Base-by-base conservation (phyloP, 768 basidiomycete species). In the Leccinum subtestaceum region DNA sequence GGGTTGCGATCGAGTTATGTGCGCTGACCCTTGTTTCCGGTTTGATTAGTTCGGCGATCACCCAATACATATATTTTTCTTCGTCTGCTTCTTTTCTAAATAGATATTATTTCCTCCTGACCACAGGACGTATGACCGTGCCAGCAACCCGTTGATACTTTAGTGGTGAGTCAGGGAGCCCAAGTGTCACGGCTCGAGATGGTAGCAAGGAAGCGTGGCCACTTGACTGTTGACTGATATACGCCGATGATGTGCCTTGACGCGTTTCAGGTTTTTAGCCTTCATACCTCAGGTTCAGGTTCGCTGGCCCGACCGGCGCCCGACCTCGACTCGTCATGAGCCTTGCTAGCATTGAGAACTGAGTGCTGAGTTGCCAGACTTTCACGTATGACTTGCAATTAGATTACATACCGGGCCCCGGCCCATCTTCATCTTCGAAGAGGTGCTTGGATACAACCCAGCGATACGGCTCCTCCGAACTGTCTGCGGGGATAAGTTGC, bases 41-140 rank as follows among this genome's bases (percentile, higher is more conserved):
- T 36, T 11, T 19, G 47, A 50, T 50, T 52, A n/a, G 58, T 43
- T 63, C 65, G 65, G 61, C 61, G 58, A 63, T 66, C 50, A 66
- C 25, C 25, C n/a, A 38, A 36, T 31, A 25, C 4, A 46, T 11
- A 17, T 12, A 13, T 27, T 21, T 32, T 47, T 5, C 40, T 32
- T 32, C 11, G 32, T 12, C 10, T 17, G 15, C 48, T 50, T 29
- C 23, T 27, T 13, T 43, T 48, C 32, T n/a, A 43, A 15, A 47
- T 48, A 13, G 17, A 53, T 17, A 25, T 27, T 12, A 25, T 23
- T 25, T 13, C 47, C 21, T 15, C 23, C 21, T 17, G 21, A 17
- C 19, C 23, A 25, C 7, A 23, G 12, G 47, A 48, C 7, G 23
- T 4, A 48, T 7, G 23, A 25, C 13, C 23, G 19, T 0, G 43